Base-by-base conservation (phyloP, 2,329 filamentous ascomycete genomes). In the Aureobasidium sp. region DNA sequence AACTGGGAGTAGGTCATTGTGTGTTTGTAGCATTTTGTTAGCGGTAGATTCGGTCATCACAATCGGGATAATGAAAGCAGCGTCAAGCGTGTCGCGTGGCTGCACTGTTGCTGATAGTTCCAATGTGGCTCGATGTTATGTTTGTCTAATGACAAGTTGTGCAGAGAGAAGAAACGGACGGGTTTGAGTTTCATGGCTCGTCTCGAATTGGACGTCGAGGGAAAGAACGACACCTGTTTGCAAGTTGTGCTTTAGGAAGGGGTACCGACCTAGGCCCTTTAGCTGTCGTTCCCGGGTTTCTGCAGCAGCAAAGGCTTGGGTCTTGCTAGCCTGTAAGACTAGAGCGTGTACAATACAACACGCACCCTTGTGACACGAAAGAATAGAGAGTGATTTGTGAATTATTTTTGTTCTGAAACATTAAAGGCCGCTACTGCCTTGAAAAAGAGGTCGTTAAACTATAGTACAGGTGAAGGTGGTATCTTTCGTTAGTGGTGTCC, bases 1-100 rank as follows among this genome's bases (percentile, higher is more conserved):
- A 78, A 78, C 64, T 77, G 74, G 74, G 31, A 29, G 37, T 58
- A 47, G 41, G n/a, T 22, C 44, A 47, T 47, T 11, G 45, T 34
- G 15, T 31, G 3, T 14, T 27, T n/a, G 31, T 48, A n/a, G 27
- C 15, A 9, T 44, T 56, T 56, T 12, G n/a, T n/a, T 51, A 20
- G 34, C 34, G 34, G 29, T 48, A 48, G 44, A 47, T 47, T 29
- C 6, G 44, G 25, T 12, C n/a, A 25, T 48, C 25, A 48, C 45
- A 15, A 29, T 48, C 45, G 25, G 29, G n/a, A n/a, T n/a, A n/a
- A n/a, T 25, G 44, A 47, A 47, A 29, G 44, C 44, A 7, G 25
- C n/a, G 44, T 47, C 17, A 47, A 47, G 44, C 25, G 3, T 47
- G 25, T 47, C 44, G 44, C 44, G 22, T 47, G 44, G 44, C 44